Evolutionary conservation across 2,329 filamentous ascomycete species (phyloP).

Genomic region (Lasiodiplodia citricola): DNA sequence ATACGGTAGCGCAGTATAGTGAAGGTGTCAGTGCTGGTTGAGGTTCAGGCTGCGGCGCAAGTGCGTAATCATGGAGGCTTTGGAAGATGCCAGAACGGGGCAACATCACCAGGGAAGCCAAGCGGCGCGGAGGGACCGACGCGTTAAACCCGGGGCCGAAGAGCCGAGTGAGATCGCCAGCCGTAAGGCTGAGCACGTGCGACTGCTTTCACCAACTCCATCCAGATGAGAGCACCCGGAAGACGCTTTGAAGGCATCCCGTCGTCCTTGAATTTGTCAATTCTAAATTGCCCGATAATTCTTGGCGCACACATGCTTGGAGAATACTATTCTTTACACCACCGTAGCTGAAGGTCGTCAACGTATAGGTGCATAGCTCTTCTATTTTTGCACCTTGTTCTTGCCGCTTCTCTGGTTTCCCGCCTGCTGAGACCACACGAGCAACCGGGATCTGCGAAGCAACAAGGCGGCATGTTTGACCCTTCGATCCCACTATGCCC

Average conservation of each 20-base stretch:
- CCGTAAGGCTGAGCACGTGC: constrained; percentile 22
- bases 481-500: background rate
- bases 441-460: too few relatives aligned
- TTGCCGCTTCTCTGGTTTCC: background rate
- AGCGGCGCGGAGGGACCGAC: background rate
- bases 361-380: background rate
- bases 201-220: background rate
- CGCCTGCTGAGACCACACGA: too few relatives aligned
- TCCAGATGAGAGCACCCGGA: background rate
- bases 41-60: background rate
- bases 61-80: constrained; percentile 23
- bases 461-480: background rate
- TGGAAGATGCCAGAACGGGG: constrained; percentile 26
- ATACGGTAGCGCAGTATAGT: constrained; percentile 7
- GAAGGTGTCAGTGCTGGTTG: background rate
- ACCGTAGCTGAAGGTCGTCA: background rate
- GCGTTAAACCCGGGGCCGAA: background rate
- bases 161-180: constrained; percentile 14
- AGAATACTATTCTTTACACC: background rate
- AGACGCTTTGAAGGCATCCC: background rate
- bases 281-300: background rate
- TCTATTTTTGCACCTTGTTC: background rate
- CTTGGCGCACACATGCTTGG: background rate
- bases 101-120: background rate
- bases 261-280: background rate